Percentiles rank a stretch among this genome's conserved stretches.
Conservation (phyloP, 1,284 basidiomycete genomes). For the Jaminaea rosea region DNA sequence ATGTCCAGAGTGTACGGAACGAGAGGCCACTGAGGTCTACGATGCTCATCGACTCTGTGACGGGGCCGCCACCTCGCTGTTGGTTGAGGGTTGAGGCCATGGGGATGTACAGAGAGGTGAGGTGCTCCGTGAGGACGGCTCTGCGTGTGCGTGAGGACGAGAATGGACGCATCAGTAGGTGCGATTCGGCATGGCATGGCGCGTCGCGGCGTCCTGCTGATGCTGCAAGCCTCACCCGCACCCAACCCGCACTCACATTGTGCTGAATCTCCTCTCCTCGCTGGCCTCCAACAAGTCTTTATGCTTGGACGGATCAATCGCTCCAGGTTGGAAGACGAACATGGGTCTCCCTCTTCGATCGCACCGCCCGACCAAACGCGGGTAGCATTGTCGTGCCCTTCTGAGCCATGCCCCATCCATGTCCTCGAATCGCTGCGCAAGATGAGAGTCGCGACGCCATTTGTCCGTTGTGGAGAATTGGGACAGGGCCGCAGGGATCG, state of each 20-base stretch:
- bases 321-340: neutral
- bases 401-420: neutral
- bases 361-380: constrained; percentile 1
- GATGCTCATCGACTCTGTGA: neutral
- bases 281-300: constrained; percentile 1
- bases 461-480: constrained; percentile 1
- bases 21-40: constrained; percentile 1
- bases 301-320: neutral
- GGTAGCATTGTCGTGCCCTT: neutral
- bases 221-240: too few species aligned
- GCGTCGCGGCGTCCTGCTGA: neutral
- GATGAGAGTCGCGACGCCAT: neutral
- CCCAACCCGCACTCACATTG: too few species aligned
- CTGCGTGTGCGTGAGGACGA: neutral
- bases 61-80: neutral
- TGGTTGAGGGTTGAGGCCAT: neutral
- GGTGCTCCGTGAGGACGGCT: neutral
- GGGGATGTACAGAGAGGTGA: neutral
- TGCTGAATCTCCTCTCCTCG: constrained; percentile 1
- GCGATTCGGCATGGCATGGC: neutral
- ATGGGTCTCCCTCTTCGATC: constrained; percentile 1
- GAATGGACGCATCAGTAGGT: neutral
- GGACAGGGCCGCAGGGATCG: neutral
- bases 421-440: neutral
- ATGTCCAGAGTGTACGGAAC: neutral